These are phyloP conservation scores for Xylariaceae sp. DNA, from an alignment of 2,329 filamentous ascomycete species.

Conservation along the genomic window DNA sequence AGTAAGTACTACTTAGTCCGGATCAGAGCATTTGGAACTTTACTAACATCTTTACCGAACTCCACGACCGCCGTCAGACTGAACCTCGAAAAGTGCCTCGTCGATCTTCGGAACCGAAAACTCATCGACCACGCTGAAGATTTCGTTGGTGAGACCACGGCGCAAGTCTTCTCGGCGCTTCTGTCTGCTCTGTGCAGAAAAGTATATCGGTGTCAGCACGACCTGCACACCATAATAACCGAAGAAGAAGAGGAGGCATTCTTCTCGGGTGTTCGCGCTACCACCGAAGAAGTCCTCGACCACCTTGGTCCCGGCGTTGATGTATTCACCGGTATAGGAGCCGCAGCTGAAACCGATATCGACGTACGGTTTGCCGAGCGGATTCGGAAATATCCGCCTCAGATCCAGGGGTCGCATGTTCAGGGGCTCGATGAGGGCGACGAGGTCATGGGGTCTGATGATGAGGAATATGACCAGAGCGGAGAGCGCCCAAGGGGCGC, in stretches of 20 bases:
- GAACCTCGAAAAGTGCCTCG: constrained; percentile 79
- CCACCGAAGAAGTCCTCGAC: constrained; percentile 52
- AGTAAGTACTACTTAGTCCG: constrained; percentile 37
- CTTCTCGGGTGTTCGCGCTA: constrained; percentile 37
- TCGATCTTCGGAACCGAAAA: constrained; percentile 73
- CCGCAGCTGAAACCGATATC: constrained; percentile 38
- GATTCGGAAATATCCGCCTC: constrained; percentile 37
- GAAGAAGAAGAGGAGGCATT: constrained; percentile 36
- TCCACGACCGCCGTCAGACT: constrained; percentile 68
- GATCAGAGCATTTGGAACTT: constrained; percentile 4
- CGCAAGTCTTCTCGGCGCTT: constrained; percentile 70
- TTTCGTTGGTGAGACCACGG: constrained; percentile 66
- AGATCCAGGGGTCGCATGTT: constrained; percentile 24
- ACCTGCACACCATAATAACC: constrained; percentile 46
- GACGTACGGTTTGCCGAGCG: constrained; percentile 45
- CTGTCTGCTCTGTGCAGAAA: constrained; percentile 66
- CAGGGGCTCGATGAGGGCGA: constrained; percentile 28
- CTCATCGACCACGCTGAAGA: constrained; percentile 69
- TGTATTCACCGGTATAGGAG: constrained; percentile 53
- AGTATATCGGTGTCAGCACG: constrained; percentile 58
- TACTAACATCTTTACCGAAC: constrained; percentile 40
- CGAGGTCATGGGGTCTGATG: constrained; percentile 31
- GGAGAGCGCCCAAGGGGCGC: constrained; percentile 20
- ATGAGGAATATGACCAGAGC: constrained; percentile 36
- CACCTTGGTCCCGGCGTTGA: constrained; percentile 49